A percentile compares a stretch with the other conserved stretches of the same genome.
Evolutionary conservation across 129 eudicot species (phyloP).

Genomic region (Flaveria bidentis): DNA sequence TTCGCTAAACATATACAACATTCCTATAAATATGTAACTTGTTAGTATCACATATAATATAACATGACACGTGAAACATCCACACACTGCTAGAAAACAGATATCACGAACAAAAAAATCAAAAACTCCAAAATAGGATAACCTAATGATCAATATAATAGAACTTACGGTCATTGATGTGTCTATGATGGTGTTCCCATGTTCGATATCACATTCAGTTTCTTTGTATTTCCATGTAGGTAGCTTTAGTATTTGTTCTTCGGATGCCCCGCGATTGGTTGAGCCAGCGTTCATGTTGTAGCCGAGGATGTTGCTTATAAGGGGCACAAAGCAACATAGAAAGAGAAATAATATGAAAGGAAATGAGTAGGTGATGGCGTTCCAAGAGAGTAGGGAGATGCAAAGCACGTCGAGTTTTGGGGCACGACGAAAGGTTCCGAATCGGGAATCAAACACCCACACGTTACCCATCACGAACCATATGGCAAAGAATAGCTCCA

Average conservation of each 20-base stretch:
- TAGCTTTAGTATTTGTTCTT: slow-evolving; percentile 63
- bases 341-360: slow-evolving; percentile 81
- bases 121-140: not conserved
- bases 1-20: slow-evolving; percentile 89
- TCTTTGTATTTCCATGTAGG: slow-evolving; percentile 67
- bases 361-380: slow-evolving; percentile 86
- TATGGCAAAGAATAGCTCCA: slow-evolving; percentile 84
- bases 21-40: slow-evolving; percentile 51
- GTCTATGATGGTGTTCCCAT: slow-evolving; percentile 38
- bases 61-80: not conserved
- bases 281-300: slow-evolving; percentile 82
- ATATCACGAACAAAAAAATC: not conserved
- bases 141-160: not conserved
- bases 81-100: not conserved
- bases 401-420: slow-evolving; percentile 75
- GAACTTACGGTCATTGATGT: slow-evolving; percentile 52
- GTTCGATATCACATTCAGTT: slow-evolving; percentile 38
- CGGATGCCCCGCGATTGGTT: slow-evolving; percentile 73
- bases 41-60: not conserved
- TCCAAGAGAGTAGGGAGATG: slow-evolving; percentile 72
- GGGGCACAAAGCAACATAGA: slow-evolving; percentile 82
- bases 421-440: slow-evolving; percentile 61
- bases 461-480: slow-evolving; percentile 99
- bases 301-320: slow-evolving; percentile 72
- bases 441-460: slow-evolving; percentile 84